Conservation (phyloP, 2,329 filamentous ascomycete genomes). For the Sclerotinia borealis region DNA sequence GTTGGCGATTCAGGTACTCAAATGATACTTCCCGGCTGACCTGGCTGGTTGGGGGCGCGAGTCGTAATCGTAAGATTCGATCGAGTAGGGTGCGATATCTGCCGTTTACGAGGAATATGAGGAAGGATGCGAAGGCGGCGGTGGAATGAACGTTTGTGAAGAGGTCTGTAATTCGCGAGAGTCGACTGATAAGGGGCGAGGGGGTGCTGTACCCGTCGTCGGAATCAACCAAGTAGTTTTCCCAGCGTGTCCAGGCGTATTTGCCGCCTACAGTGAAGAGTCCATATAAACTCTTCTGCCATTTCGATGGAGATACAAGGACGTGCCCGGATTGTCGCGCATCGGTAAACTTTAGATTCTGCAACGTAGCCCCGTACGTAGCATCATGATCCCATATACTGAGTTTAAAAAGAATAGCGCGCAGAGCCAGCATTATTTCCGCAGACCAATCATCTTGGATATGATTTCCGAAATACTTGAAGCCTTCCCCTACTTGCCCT, state of each 20-base stretch:
- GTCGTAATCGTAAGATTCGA: slow-evolving; percentile 72
- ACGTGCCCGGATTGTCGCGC: slow-evolving; percentile 60
- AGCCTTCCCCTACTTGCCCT: slow-evolving; percentile 76
- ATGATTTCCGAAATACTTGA: slow-evolving; percentile 79
- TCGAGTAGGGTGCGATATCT: slow-evolving; percentile 88
- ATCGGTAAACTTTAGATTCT: slow-evolving; percentile 87
- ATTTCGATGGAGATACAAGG: slow-evolving; percentile 63
- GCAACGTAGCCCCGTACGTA: slow-evolving; percentile 86
- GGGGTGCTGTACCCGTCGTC: slow-evolving; percentile 68
- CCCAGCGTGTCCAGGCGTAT: slow-evolving; percentile 90
- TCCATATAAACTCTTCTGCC: slow-evolving; percentile 82
- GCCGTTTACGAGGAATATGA: slow-evolving; percentile 86
- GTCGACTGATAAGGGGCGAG: slow-evolving; percentile 43
- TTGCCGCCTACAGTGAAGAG: slow-evolving; percentile 78
- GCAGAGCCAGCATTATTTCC: slow-evolving; percentile 73
- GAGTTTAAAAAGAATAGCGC: slow-evolving; percentile 84
- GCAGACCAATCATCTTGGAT: slow-evolving; percentile 80
- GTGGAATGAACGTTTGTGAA: slow-evolving; percentile 71
- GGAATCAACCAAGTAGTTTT: slow-evolving; percentile 72
- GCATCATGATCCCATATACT: slow-evolving; percentile 96
- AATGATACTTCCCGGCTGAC: slow-evolving; percentile 90
- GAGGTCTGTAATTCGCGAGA: slow-evolving; percentile 65
- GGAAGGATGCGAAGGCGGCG: slow-evolving; percentile 77
- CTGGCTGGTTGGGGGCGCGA: slow-evolving; percentile 78
- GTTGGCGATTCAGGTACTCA: slow-evolving; percentile 93